Conservation (phyloP, 352 stramenopile genomes). For the Globisporangium middletonii region DNA sequence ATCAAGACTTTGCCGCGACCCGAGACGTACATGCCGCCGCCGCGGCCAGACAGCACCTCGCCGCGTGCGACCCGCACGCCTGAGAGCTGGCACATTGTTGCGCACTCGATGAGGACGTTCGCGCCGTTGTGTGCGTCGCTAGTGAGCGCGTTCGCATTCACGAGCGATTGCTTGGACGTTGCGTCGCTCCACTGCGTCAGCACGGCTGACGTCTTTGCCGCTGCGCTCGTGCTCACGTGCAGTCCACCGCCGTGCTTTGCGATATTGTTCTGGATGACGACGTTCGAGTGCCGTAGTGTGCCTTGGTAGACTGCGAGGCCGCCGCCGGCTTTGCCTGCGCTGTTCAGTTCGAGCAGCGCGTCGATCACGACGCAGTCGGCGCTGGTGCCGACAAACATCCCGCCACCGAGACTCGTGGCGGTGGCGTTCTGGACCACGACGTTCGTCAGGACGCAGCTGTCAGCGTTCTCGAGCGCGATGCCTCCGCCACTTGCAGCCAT, state of each 20-base stretch:
- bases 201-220: neutral
- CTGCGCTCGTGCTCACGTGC: slow-evolving; percentile 11
- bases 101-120: slow-evolving; percentile 26
- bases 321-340: slow-evolving; percentile 21
- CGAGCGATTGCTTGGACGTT: slow-evolving; percentile 10
- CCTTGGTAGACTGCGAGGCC: slow-evolving; percentile 23
- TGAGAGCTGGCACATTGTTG: slow-evolving; percentile 15
- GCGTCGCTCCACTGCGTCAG: slow-evolving; percentile 1
- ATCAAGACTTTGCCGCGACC: slow-evolving; percentile 18
- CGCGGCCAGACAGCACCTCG: slow-evolving; percentile 14
- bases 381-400: slow-evolving; percentile 18
- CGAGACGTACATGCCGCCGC: slow-evolving; percentile 25
- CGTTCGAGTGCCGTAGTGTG: slow-evolving; percentile 25
- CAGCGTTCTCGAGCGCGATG: slow-evolving; percentile 14
- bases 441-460: slow-evolving; percentile 16
- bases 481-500: slow-evolving; percentile 23
- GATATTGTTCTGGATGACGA: slow-evolving; percentile 21
- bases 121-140: slow-evolving; percentile 11
- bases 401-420: slow-evolving; percentile 21
- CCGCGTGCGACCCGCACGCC: slow-evolving; percentile 18
- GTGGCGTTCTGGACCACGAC: slow-evolving; percentile 14
- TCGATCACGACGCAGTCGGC: slow-evolving; percentile 22
- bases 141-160: slow-evolving; percentile 20
- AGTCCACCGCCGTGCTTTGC: slow-evolving; percentile 24
- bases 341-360: slow-evolving; percentile 16